Evolutionary conservation across 495 filamentous ascomycete genomes (phyloP).

Genomic region (Evernia prunastri): DNA sequence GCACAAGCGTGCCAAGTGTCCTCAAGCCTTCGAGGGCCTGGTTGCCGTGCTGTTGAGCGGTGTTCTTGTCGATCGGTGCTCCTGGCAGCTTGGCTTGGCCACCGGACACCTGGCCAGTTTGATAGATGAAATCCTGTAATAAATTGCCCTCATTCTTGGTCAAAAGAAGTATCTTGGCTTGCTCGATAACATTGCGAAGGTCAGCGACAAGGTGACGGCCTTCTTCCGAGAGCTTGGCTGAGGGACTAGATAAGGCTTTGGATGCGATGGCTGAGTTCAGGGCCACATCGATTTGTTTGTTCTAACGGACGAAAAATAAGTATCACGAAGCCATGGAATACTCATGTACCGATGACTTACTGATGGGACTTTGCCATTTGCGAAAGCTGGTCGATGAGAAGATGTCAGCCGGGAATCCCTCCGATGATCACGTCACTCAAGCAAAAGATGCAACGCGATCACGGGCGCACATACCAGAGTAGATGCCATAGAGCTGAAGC

Average conservation of each 20-base stretch:
- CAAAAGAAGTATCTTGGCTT: constrained; percentile 81
- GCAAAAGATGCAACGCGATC: neutral
- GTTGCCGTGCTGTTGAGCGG: constrained; percentile 72
- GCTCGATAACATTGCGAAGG: constrained; percentile 72
- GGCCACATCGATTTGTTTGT: constrained; percentile 93
- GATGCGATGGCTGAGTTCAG: constrained; percentile 75
- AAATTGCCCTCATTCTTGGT: constrained; percentile 94
- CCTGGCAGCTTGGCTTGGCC: constrained; percentile 52
- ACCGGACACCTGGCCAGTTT: constrained; percentile 62
- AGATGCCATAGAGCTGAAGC: constrained; percentile 91
- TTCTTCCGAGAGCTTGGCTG: constrained; percentile 72
- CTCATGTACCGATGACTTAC: constrained; percentile 44
- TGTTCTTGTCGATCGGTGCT: constrained; percentile 65
- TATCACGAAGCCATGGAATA: neutral
- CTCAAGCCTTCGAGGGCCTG: constrained; percentile 78
- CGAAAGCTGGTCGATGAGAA: constrained; percentile 57
- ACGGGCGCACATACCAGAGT: constrained; percentile 48
- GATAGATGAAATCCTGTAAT: constrained; percentile 94
- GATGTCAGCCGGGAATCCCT: constrained; percentile 3
- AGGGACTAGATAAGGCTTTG: constrained; percentile 60
- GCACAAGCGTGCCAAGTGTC: constrained; percentile 79
- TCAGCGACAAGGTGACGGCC: constrained; percentile 72
- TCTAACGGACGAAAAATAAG: constrained; percentile 36
- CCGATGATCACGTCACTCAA: neutral
- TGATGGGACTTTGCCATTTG: constrained; percentile 84